Evolutionary conservation across 1,139 yeast genomes (phyloP), one percentile per base, ranked within the genome.

Genomic region (Saccharomyces uvarum): DNA sequence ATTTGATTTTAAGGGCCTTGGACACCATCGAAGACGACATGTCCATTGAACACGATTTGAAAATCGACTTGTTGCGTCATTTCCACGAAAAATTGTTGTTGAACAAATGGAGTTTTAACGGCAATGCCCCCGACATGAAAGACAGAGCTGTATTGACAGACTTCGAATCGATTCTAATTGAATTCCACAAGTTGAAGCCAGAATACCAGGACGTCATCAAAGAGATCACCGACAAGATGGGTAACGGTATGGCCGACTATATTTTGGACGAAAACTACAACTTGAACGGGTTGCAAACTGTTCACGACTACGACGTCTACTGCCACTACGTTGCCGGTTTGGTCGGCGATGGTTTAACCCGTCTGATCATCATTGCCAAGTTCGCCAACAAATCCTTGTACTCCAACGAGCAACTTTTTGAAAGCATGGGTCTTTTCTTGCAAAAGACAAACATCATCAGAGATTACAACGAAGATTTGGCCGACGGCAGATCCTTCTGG

Each of bases 21-120:
- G 99, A 95, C 69, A 95, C 99, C 1, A 79, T 95, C 56, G 99
- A 95, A 71, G 99, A 95, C 71, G 99, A 95, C 68, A 93, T 91
- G 95, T 79, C 93, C 8, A 73, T 95, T 56, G 84, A 82, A 56
- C 83, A 88, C 6, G 77, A 77, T 24, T 66, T 81, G 57, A 93
- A 93, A 72, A 75, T 90, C 28, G 91, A 95, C 1, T 69, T 91
- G 56, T 77, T 95, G 61, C 79, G 95, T 59, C 64, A 70, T 2
- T 95, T 95, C 70, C 77, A 84, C 66, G 72, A 78, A 33, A 82
- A 86, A 60, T 77, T 93, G 60, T 73, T 76, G 50, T 71, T 80
- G 6, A 75, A 77, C 32, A 89, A 84, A 61, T 93, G 97, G 96
- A 84, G 88, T 0, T 93, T 88, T 68, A 72, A 82, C 62, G 95